Percentiles rank a stretch among this genome's conserved stretches.
Conservation (phyloP, 2,329 filamentous ascomycete species). For the Talaromyces pinophilus region DNA sequence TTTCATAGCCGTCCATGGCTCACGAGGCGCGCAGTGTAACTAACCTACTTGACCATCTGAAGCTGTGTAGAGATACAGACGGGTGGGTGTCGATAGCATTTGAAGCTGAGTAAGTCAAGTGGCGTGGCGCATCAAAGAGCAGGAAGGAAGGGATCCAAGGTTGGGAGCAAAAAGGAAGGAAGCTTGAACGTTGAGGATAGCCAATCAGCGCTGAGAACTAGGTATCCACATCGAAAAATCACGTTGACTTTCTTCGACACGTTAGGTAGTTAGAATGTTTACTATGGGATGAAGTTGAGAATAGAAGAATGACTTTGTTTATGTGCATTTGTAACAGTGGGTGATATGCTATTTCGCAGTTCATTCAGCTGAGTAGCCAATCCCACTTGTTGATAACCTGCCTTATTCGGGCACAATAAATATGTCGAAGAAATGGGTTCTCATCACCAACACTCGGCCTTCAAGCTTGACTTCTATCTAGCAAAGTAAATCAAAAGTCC, state of each 20-base stretch:
- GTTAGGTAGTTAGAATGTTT: not conserved
- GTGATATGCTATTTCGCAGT: not conserved
- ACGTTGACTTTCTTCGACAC: not conserved
- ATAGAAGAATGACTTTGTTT: not conserved
- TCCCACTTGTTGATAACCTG: not conserved
- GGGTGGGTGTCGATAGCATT: not conserved
- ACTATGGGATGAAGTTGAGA: not conserved
- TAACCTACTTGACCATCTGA: not conserved
- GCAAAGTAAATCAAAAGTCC: not conserved
- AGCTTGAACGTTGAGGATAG: not conserved
- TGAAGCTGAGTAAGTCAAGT: not conserved
- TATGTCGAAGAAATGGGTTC: not conserved
- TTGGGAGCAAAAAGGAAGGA: not conserved
- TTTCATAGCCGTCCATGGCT: conserved; percentile 4
- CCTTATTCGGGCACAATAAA: not conserved
- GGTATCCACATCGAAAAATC: not conserved
- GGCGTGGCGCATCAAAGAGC: not conserved
- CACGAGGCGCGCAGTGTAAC: not conserved
- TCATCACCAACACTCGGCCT: not conserved
- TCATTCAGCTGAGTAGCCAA: not conserved
- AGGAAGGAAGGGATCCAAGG: not conserved
- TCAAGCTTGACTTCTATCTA: not conserved
- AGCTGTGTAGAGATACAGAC: not conserved
- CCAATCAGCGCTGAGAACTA: conserved; percentile 1
- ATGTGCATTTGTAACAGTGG: not conserved